Evolutionary conservation across 2,329 filamentous ascomycete genomes (phyloP).

Genomic region (Thelonectria rubi): DNA sequence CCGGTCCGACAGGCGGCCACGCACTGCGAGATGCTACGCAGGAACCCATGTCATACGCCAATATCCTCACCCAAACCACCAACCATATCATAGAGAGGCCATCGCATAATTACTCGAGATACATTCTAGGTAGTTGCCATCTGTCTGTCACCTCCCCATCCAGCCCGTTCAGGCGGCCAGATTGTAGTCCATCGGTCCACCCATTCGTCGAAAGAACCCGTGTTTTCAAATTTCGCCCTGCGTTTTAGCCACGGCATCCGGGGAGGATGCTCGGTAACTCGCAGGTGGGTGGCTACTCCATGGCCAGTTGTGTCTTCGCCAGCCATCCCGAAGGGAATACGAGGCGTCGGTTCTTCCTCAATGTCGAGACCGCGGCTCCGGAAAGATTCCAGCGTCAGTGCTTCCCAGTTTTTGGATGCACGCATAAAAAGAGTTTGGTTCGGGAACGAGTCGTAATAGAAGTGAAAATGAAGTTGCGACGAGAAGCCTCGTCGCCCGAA

Average conservation of each 20-base stretch:
- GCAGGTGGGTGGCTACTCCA: slow-evolving; percentile 32
- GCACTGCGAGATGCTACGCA: slow-evolving; percentile 36
- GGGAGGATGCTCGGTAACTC: slow-evolving; percentile 24
- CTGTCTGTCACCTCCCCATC: slow-evolving; percentile 31
- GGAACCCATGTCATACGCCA: slow-evolving; percentile 31
- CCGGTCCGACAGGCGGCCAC: slow-evolving; percentile 23
- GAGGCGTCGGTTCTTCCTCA: slow-evolving; percentile 35
- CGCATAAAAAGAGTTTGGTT: slow-evolving; percentile 28
- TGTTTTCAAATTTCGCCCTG: slow-evolving; percentile 26
- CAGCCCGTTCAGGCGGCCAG: slow-evolving; percentile 26
- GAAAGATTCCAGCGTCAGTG: slow-evolving; percentile 33
- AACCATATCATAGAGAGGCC: slow-evolving; percentile 39
- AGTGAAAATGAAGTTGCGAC: slow-evolving; percentile 26
- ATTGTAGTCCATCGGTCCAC: slow-evolving; percentile 27
- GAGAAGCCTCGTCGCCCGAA: slow-evolving; percentile 15
- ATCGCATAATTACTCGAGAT: slow-evolving; percentile 45
- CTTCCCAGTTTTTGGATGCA: slow-evolving; percentile 39
- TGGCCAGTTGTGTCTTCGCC: slow-evolving; percentile 28
- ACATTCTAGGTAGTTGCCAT: slow-evolving; percentile 44
- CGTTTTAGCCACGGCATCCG: slow-evolving; percentile 28
- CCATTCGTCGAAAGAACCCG: slow-evolving; percentile 36
- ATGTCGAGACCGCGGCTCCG: slow-evolving; percentile 34
- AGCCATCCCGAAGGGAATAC: slow-evolving; percentile 35
- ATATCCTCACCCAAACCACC: slow-evolving; percentile 39
- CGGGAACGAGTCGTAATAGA: slow-evolving; percentile 37